Evolutionary conservation across 805 yeast species (phyloP).

Genomic region (Spathaspora boniae): DNA sequence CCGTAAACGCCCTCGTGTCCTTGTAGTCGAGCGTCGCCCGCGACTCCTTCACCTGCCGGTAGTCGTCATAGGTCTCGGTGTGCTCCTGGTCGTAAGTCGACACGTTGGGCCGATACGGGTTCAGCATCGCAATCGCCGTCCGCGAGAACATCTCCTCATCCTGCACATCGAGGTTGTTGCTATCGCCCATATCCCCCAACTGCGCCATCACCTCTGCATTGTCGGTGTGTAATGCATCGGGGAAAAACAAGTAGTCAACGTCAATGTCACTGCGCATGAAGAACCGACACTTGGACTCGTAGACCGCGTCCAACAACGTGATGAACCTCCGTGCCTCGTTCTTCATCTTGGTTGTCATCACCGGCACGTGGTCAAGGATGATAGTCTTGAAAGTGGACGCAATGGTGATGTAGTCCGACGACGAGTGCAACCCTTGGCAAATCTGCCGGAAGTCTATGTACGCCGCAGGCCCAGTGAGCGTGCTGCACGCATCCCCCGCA

Average conservation of each 20-base stretch:
- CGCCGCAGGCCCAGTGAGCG: no score
- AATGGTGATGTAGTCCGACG: slow-evolving; percentile 67
- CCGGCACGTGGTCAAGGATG: slow-evolving; percentile 59
- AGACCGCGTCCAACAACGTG: slow-evolving; percentile 63
- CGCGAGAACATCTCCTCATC: slow-evolving; percentile 70
- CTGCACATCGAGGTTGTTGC: slow-evolving; percentile 44
- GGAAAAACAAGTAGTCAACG: slow-evolving; percentile 59
- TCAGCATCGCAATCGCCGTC: slow-evolving; percentile 54
- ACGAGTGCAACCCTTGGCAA: slow-evolving; percentile 55
- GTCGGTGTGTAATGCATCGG: slow-evolving; percentile 32
- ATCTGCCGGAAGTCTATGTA: slow-evolving; percentile 50
- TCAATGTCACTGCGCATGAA: slow-evolving; percentile 47
- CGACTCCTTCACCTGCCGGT: slow-evolving; percentile 2
- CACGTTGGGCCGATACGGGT: slow-evolving; percentile 69
- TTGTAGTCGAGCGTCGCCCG: slow-evolving; percentile 29
- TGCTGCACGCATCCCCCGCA: no score
- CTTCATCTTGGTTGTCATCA: slow-evolving; percentile 51
- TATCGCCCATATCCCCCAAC: slow-evolving; percentile 14
- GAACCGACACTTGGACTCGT: slow-evolving; percentile 65
- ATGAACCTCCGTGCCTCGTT: slow-evolving; percentile 70
- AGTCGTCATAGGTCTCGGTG: slow-evolving; percentile 19
- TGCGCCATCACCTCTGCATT: slow-evolving; percentile 12
- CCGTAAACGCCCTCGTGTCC: slow-evolving; percentile 57
- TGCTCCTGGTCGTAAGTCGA: slow-evolving; percentile 55
- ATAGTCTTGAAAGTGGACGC: slow-evolving; percentile 58